Conservation (phyloP, 352 stramenopile species). For the Sclerospora graminicola region DNA sequence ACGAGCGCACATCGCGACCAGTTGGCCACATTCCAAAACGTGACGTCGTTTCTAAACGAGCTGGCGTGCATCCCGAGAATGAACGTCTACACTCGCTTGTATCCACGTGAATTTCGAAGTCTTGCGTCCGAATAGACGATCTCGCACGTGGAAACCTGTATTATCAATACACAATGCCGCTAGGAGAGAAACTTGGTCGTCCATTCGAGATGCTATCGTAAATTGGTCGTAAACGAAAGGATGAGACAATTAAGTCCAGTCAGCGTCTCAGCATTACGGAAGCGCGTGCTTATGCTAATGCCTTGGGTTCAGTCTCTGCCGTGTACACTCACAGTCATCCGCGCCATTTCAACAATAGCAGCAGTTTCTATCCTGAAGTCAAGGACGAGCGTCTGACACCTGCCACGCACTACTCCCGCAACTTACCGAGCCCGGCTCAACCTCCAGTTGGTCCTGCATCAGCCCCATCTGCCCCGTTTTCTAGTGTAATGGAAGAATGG, state of each 20-base stretch:
- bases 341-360: constrained; percentile 4
- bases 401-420: constrained; percentile 6
- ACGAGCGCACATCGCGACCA: too few relatives aligned
- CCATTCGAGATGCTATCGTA: constrained; percentile 61
- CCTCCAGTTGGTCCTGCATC: constrained; percentile 5
- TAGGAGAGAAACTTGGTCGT: constrained; percentile 42
- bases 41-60: too few relatives aligned
- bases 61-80: too few relatives aligned
- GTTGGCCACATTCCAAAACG: too few relatives aligned
- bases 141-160: too few relatives aligned
- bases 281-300: constrained; percentile 18
- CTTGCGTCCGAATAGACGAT: too few relatives aligned
- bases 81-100: too few relatives aligned
- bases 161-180: constrained; percentile 36
- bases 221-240: constrained; percentile 47
- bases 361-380: constrained; percentile 26
- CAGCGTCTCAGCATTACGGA: constrained; percentile 12
- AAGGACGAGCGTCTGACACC: constrained; percentile 42
- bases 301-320: constrained; percentile 9
- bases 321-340: constrained; percentile 7
- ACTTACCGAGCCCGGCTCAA: constrained; percentile 14
- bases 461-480: constrained; percentile 43
- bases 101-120: too few relatives aligned
- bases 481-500: constrained; percentile 67
- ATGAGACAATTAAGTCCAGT: constrained; percentile 15